Percentiles rank a stretch among this genome's conserved stretches.
Conservation (phyloP, 495 filamentous ascomycete species). For the Xylaria curta region DNA sequence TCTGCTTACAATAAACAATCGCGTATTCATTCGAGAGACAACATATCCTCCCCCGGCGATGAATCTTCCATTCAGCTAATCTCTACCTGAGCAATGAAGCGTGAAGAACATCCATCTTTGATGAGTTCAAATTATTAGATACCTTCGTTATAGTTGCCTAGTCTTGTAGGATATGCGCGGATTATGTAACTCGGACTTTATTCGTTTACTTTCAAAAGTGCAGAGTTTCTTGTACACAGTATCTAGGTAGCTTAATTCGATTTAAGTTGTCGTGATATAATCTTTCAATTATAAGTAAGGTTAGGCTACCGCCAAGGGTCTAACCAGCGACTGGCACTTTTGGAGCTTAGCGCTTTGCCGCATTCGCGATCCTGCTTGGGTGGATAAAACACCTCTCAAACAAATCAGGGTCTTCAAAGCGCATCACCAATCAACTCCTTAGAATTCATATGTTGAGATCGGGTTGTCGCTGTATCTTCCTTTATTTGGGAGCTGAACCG, state of each 20-base stretch:
- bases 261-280: not conserved
- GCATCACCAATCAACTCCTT: not conserved
- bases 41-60: not conserved
- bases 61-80: not conserved
- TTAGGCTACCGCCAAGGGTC: not conserved
- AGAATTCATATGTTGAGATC: not conserved
- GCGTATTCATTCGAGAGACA: not conserved
- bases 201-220: not conserved
- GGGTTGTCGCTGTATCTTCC: not conserved
- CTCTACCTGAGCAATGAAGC: too few relatives aligned
- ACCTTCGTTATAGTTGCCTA: too few relatives aligned
- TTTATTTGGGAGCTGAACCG: not conserved
- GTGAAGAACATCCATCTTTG: too few relatives aligned
- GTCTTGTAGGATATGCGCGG: not conserved
- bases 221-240: not conserved
- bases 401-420: not conserved
- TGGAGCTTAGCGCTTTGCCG: constrained; percentile 1
- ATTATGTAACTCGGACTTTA: not conserved
- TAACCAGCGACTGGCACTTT: not conserved
- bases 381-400: constrained; percentile 10
- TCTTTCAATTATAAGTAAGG: not conserved
- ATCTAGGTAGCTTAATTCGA: not conserved
- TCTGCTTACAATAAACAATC: too few relatives aligned
- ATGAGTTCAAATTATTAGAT: too few relatives aligned
- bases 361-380: not conserved